Evolutionary conservation across 2,329 filamentous ascomycete species (phyloP), one percentile per base, ranked within the genome.

Genomic region (Gnomoniopsis sp.): DNA sequence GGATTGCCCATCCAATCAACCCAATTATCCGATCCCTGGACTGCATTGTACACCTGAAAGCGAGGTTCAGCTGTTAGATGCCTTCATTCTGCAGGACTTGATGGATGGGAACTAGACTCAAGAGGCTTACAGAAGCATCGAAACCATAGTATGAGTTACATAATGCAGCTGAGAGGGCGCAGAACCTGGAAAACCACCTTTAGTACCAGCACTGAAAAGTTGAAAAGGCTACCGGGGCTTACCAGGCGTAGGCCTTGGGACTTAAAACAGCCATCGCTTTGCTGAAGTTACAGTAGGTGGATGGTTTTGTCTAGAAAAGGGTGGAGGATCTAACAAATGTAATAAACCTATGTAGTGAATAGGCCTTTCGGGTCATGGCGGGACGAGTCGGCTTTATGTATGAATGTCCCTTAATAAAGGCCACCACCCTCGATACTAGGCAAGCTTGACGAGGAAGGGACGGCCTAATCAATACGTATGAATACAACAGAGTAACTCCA

Each of bases 111-210:
- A 15, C 3, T 43, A 15, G 14, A 3, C 38, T 3, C 15, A 6
- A n/a, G 14, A 19, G 14, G 47, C 52, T 17, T 34, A 54, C 87
- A 34, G 86, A 88, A 0, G 87, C 86, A 78, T 90, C 88, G 69
- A 89, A 90, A 57, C 88, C 88, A 69, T 89, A 90, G 47, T 90
- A 78, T n/a, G 89, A 86, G 87, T 90, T 90, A 71, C 86, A 89
- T 70, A 86, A 83, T 66, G 88, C 87, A 58, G 87, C 87, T 64
- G 89, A 84, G 52, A 88, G 76, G 60, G 85, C 86, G 64, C 88
- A 84, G 74, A 87, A 89, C 85, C 84, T 82, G 55, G 49, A 14
- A 46, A 3, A 49, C 1, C 0, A n/a, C 12, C 15, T 22, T 59
- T 11, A 55, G 41, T 34, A 26, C n/a, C 3, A 21, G 30, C n/a